These are phyloP conservation scores for Yamadazyma insecticola DNA, from an alignment of 805 yeast genomes.

Conservation along the genomic window DNA sequence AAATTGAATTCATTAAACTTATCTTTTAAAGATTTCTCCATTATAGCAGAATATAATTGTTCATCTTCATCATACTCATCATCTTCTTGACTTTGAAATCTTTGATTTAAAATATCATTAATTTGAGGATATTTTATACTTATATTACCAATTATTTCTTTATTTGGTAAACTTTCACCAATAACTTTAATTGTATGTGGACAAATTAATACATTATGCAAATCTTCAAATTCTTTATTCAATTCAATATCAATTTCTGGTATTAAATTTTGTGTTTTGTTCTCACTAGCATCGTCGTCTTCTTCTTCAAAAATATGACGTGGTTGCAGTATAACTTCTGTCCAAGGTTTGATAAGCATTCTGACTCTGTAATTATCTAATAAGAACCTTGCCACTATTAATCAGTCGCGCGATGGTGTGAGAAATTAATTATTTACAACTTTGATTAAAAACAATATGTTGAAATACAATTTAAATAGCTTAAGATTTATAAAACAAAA, in stretches of 20 bases:
- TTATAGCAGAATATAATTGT: constrained; percentile 40
- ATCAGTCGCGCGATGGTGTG: too few species aligned
- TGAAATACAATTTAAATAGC: too few species aligned
- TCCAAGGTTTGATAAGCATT: constrained; percentile 46
- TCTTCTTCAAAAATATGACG: constrained; percentile 50
- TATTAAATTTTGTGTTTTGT: constrained; percentile 18
- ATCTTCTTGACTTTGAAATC: constrained; percentile 10
- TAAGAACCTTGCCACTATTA: too few species aligned
- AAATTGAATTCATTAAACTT: constrained; percentile 18
- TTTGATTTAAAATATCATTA: too few species aligned
- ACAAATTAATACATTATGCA: constrained; percentile 22
- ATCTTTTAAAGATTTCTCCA: constrained; percentile 14
- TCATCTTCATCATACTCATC: constrained; percentile 47
- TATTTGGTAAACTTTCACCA: constrained; percentile 12
- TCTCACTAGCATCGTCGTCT: too few species aligned
- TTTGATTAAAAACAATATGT: too few species aligned
- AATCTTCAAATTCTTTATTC: constrained; percentile 10
- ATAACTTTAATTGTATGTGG: constrained; percentile 23
- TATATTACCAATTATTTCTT: constrained; percentile 4
- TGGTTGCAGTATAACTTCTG: constrained; percentile 42
- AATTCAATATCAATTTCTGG: constrained; percentile 23
- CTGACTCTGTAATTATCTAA: constrained; percentile 5
- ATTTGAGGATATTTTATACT: constrained; percentile 1
- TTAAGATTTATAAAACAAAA: too few species aligned
- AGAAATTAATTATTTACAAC: too few species aligned